Evolutionary conservation across 192 early-diverging fungal species (phyloP).

Genomic region (Umbelopsis vinacea): DNA sequence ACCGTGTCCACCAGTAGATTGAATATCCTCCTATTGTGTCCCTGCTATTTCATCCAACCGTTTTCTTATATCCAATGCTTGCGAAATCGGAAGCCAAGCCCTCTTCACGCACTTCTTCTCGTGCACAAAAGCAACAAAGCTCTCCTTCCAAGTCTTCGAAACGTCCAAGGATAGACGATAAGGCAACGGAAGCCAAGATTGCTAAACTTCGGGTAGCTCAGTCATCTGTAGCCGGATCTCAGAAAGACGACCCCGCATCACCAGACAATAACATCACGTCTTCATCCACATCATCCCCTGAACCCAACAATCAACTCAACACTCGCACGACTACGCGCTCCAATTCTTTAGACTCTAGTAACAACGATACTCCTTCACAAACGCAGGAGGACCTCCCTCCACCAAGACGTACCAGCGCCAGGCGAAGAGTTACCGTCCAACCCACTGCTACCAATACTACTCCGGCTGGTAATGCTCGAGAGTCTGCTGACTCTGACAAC

Average conservation of each 20-base stretch:
- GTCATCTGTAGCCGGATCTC: slow-evolving; percentile 23
- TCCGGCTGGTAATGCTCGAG: neutral
- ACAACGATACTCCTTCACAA: slow-evolving; percentile 20
- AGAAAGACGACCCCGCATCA: slow-evolving; percentile 24
- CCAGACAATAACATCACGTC: slow-evolving; percentile 24
- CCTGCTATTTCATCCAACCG: neutral
- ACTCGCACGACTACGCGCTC: slow-evolving; percentile 20
- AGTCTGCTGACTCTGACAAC: slow-evolving; percentile 15
- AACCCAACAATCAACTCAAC: neutral
- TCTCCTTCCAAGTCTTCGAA: slow-evolving; percentile 2
- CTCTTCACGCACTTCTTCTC: slow-evolving; percentile 16
- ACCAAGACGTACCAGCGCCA: slow-evolving; percentile 18
- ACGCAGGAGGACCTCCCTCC: slow-evolving; percentile 10
- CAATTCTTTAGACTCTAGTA: slow-evolving; percentile 23
- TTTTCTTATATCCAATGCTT: slow-evolving; percentile 13
- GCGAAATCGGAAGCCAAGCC: slow-evolving; percentile 22
- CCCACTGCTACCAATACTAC: neutral
- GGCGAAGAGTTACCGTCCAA: slow-evolving; percentile 1
- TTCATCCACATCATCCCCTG: slow-evolving; percentile 21
- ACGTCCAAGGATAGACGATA: slow-evolving; percentile 15
- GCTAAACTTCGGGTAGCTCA: slow-evolving; percentile 24
- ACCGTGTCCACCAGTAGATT: neutral
- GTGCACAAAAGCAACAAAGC: slow-evolving; percentile 14
- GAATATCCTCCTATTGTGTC: slow-evolving; percentile 15
- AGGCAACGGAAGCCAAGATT: neutral